These are phyloP conservation scores for Dalbergia oliveri DNA, from an alignment of 306 rosid species.

Conservation along the genomic window DNA sequence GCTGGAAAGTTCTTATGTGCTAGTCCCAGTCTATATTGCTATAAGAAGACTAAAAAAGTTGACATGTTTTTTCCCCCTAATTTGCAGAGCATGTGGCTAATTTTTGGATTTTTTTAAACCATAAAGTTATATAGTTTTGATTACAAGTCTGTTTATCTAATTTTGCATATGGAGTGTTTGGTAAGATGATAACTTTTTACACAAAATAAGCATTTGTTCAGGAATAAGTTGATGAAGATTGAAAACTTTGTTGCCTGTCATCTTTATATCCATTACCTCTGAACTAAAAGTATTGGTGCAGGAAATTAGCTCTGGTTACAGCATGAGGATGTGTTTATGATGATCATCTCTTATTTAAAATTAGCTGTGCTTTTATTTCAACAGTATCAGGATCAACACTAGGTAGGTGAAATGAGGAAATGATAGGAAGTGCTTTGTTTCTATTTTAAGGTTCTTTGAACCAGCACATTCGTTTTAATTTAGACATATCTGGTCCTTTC, in stretches of 20 bases:
- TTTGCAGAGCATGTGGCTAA: conserved; percentile 19
- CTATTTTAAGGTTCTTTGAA: conserved; percentile 40
- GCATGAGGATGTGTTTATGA: neutral
- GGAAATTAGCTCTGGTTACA: conserved; percentile 4
- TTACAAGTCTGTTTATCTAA: conserved; percentile 1
- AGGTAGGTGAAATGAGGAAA: neutral
- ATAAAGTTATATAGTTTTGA: too few species aligned
- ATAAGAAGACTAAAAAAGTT: neutral
- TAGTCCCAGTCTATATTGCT: neutral
- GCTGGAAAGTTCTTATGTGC: neutral
- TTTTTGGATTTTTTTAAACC: neutral
- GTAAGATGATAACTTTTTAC: neutral
- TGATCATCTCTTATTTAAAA: conserved; percentile 4
- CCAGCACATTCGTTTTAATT: conserved; percentile 27
- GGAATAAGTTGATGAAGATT: conserved; percentile 8
- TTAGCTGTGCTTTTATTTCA: conserved; percentile 31
- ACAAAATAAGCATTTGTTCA: conserved; percentile 21
- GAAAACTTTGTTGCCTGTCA: conserved; percentile 17
- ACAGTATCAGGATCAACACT: conserved; percentile 7
- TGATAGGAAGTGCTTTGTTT: conserved; percentile 11
- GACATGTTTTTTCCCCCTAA: conserved; percentile 5
- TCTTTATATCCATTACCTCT: conserved; percentile 20
- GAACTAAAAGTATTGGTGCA: neutral
- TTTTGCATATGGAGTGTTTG: conserved; percentile 1
- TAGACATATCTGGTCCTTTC: conserved; percentile 5